Conservation (phyloP, 2,329 filamentous ascomycete genomes). For the Epichloe hybrida region DNA sequence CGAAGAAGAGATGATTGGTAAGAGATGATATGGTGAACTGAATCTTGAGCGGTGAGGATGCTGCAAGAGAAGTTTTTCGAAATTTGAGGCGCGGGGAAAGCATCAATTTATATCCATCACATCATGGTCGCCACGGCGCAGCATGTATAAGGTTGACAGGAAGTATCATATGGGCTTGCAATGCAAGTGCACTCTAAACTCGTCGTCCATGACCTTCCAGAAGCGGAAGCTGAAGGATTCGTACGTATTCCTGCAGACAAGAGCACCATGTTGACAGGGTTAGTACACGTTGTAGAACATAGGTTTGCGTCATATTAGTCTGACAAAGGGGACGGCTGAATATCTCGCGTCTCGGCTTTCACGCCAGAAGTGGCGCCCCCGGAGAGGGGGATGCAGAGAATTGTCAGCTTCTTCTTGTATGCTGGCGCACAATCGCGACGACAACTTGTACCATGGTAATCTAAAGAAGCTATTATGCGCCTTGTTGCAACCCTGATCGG, state of each 20-base stretch:
- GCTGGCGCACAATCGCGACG: background rate
- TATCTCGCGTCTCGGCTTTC: background rate
- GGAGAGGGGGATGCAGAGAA: background rate
- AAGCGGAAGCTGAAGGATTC: conserved; percentile 7
- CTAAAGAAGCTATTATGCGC: background rate
- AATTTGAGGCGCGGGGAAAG: background rate
- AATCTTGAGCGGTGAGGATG: conserved; percentile 2
- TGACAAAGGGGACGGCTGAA: background rate
- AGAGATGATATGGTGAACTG: background rate
- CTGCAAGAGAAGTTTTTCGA: background rate
- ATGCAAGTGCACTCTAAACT: background rate
- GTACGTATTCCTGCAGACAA: background rate
- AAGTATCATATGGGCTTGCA: background rate
- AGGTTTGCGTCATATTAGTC: background rate
- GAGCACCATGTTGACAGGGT: background rate
- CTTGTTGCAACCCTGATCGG: background rate
- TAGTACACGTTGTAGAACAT: background rate
- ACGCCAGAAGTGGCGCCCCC: background rate
- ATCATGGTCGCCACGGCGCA: background rate
- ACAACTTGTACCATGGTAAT: too few species aligned
- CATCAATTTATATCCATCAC: conserved; percentile 7
- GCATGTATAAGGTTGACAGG: background rate
- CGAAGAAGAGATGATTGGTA: background rate
- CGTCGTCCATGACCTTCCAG: conserved; percentile 6
- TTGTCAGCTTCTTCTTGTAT: background rate